Conservation (phyloP, 2,329 filamentous ascomycete genomes). For the Triangularia setosa region DNA sequence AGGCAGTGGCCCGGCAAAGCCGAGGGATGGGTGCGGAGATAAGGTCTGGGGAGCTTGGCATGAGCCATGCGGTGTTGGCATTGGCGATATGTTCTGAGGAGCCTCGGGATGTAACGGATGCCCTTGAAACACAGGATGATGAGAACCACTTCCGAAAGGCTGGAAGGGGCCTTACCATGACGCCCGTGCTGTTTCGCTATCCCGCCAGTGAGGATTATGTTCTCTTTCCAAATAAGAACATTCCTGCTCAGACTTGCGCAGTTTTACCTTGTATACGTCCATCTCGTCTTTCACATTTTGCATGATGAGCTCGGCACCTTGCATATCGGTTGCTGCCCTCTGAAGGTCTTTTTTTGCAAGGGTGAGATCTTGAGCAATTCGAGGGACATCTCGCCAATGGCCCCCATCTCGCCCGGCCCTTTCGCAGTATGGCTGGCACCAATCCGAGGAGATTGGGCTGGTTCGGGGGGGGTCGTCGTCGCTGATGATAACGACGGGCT, state of each 20-base stretch:
- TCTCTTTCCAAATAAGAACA: neutral
- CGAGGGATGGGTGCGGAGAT: neutral
- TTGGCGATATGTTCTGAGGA: neutral
- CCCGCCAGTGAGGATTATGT: neutral
- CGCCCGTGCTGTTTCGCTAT: neutral
- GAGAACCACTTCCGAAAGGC: neutral
- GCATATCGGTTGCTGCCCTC: neutral
- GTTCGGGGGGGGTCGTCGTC: neutral
- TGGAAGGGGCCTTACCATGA: neutral
- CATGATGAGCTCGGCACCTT: neutral
- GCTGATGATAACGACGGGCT: neutral
- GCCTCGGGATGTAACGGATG: neutral
- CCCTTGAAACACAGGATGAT: neutral
- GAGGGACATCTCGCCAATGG: neutral
- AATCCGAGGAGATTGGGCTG: neutral
- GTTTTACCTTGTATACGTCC: neutral
- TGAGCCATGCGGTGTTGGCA: neutral
- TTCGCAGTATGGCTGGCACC: neutral
- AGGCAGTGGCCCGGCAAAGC: neutral
- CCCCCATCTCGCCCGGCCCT: neutral
- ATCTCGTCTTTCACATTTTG: neutral
- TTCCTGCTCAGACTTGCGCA: neutral
- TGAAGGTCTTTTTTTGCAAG: neutral
- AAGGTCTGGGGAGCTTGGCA: neutral
- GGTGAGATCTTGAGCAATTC: neutral